Evolutionary conservation across 2,329 filamentous ascomycete genomes (phyloP).

Genomic region (Neofusicoccum umdonicola): DNA sequence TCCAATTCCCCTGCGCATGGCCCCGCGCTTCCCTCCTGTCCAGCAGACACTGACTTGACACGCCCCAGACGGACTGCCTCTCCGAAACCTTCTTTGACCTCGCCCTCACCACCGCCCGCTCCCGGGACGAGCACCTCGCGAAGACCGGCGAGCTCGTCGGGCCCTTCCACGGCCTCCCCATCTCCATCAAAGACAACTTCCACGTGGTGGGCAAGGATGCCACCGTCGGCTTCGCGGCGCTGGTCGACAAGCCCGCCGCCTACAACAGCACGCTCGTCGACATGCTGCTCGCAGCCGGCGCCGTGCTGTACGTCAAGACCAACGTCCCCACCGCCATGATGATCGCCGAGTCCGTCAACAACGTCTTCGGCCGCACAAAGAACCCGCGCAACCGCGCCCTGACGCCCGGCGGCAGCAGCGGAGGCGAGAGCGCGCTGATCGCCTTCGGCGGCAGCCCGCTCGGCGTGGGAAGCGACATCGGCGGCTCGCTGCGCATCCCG

Average conservation of each 20-base stretch:
- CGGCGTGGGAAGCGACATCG: conserved; percentile 65
- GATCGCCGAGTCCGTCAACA: conserved; percentile 67
- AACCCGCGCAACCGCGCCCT: conserved; percentile 60
- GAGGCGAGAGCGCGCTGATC: conserved; percentile 65
- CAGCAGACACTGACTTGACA: background rate
- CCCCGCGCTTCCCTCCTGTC: background rate
- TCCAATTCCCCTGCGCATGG: background rate
- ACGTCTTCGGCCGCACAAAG: conserved; percentile 60
- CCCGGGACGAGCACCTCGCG: conserved; percentile 52
- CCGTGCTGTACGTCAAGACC: conserved; percentile 68
- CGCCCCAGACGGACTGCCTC: conserved; percentile 57
- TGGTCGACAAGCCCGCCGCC: conserved; percentile 58
- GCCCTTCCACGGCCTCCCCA: conserved; percentile 65
- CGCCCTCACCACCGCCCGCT: conserved; percentile 51
- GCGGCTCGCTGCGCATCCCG: conserved; percentile 55
- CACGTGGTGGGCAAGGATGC: conserved; percentile 60
- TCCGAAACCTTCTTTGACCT: conserved; percentile 57
- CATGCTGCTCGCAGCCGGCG: conserved; percentile 59
- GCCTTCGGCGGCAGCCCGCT: conserved; percentile 57
- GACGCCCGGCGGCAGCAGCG: conserved; percentile 64
- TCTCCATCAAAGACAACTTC: conserved; percentile 71
- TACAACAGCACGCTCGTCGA: conserved; percentile 58
- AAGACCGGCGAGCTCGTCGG: conserved; percentile 51
- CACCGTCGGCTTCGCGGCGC: conserved; percentile 62
- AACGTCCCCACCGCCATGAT: conserved; percentile 69